Evolutionary conservation across 495 filamentous ascomycete species (phyloP).

Genomic region (Penicillium argentinense): DNA sequence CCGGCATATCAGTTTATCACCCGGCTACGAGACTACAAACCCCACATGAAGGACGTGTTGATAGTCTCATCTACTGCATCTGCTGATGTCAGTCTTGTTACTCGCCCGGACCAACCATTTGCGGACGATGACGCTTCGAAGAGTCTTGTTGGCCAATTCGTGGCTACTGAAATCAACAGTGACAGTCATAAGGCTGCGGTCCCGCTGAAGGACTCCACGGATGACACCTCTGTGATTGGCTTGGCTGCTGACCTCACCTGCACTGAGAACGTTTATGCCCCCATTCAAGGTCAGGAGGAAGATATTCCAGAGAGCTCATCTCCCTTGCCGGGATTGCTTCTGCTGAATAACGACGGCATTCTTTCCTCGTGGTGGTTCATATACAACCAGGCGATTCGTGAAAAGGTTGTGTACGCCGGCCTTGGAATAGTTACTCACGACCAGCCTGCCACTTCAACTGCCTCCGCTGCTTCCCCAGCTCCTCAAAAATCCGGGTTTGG

Average conservation of each 20-base stretch:
- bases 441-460: slow-evolving; percentile 18
- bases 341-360: slow-evolving; percentile 87
- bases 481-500: slow-evolving; percentile 39
- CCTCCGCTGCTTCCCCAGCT: slow-evolving; percentile 17
- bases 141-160: slow-evolving; percentile 62
- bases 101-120: slow-evolving; percentile 66
- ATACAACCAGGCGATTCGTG: slow-evolving; percentile 80
- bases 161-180: slow-evolving; percentile 68
- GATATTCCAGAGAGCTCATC: slow-evolving; percentile 72
- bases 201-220: slow-evolving; percentile 68
- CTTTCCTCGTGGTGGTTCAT: slow-evolving; percentile 87
- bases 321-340: slow-evolving; percentile 82
- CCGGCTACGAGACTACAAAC: slow-evolving; percentile 74
- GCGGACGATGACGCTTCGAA: slow-evolving; percentile 59
- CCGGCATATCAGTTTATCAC: slow-evolving; percentile 75
- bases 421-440: slow-evolving; percentile 49
- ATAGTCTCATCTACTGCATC: slow-evolving; percentile 79
- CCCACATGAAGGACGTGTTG: slow-evolving; percentile 73
- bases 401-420: slow-evolving; percentile 69
- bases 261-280: slow-evolving; percentile 73
- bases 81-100: slow-evolving; percentile 74
- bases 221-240: slow-evolving; percentile 79
- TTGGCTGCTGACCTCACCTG: slow-evolving; percentile 78
- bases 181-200: slow-evolving; percentile 77
- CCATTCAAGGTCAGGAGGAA: slow-evolving; percentile 76